Conservation (phyloP, 257 asterid genomes). For the Nicotiana sylvestris region DNA sequence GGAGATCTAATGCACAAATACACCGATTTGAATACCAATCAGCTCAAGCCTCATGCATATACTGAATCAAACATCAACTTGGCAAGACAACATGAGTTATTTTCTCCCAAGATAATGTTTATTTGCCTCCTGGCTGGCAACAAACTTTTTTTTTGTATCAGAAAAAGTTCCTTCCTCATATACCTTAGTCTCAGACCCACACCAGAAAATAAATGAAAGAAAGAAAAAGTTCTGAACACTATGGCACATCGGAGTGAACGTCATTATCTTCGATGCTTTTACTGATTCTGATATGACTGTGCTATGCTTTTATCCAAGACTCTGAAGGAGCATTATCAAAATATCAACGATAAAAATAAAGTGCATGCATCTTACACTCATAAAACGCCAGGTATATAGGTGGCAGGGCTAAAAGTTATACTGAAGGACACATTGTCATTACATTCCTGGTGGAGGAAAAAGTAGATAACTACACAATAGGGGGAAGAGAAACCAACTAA, state of each 20-base stretch:
- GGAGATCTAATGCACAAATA: neutral
- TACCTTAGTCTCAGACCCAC: neutral
- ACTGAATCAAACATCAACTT: neutral
- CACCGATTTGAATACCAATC: neutral
- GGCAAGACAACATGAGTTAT: neutral
- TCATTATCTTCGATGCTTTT: neutral
- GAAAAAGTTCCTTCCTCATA: neutral
- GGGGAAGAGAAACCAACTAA: slow-evolving; percentile 1
- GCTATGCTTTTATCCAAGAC: neutral
- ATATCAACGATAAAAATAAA: neutral
- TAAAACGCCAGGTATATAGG: neutral
- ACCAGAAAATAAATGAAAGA: neutral
- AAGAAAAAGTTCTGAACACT: neutral
- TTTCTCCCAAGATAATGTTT: neutral
- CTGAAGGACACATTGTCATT: neutral
- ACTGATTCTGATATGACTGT: neutral
- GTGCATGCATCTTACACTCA: neutral
- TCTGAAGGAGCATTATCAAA: neutral
- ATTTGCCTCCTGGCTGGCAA: neutral
- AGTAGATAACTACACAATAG: neutral
- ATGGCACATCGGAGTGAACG: neutral
- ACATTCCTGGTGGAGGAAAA: neutral
- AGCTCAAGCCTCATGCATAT: slow-evolving; percentile 1
- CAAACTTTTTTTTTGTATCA: neutral
- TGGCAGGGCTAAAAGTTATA: neutral